These are phyloP conservation scores for Amanita inopinata DNA, from an alignment of 768 basidiomycete genomes.

Conservation along the genomic window DNA sequence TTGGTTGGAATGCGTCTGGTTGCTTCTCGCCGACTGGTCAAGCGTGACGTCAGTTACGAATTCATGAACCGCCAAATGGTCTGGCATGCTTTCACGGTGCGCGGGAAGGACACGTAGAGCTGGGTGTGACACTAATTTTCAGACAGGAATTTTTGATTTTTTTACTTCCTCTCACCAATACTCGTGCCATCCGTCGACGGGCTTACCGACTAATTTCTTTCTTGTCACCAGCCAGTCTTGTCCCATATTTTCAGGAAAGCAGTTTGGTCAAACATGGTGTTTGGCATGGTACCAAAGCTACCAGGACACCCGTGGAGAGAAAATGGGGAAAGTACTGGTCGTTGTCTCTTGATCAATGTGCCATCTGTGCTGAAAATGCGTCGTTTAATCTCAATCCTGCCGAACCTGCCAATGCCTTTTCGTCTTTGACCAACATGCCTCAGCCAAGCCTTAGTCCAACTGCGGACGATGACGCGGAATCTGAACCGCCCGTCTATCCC, in stretches of 20 bases:
- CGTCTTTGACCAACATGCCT: conserved; percentile 21
- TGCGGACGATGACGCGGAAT: conserved; percentile 19
- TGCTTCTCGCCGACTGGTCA: conserved; percentile 57
- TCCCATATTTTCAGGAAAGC: not conserved
- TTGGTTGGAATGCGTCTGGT: conserved; percentile 66
- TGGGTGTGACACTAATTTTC: not conserved
- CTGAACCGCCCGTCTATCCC: conserved; percentile 46
- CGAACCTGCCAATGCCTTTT: conserved; percentile 42
- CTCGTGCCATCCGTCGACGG: conserved; percentile 52
- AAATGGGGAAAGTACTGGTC: conserved; percentile 55
- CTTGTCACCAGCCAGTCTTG: conserved; percentile 17
- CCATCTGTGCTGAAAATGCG: conserved; percentile 80
- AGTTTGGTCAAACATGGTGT: not conserved
- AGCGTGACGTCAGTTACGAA: conserved; percentile 89
- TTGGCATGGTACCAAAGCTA: not conserved
- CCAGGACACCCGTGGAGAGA: conserved; percentile 11
- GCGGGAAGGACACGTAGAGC: too few species aligned
- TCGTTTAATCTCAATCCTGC: conserved; percentile 48
- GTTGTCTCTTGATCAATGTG: conserved; percentile 71
- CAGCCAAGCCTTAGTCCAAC: conserved; percentile 15
- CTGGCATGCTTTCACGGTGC: conserved; percentile 98
- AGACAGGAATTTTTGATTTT: conserved; percentile 90
- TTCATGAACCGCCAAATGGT: conserved; percentile 99
- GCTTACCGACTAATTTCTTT: conserved; percentile 28
- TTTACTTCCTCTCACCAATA: conserved; percentile 75